These are phyloP conservation scores for Syzygium aqueum DNA, from an alignment of 345 rosid species.

Conservation along the genomic window DNA sequence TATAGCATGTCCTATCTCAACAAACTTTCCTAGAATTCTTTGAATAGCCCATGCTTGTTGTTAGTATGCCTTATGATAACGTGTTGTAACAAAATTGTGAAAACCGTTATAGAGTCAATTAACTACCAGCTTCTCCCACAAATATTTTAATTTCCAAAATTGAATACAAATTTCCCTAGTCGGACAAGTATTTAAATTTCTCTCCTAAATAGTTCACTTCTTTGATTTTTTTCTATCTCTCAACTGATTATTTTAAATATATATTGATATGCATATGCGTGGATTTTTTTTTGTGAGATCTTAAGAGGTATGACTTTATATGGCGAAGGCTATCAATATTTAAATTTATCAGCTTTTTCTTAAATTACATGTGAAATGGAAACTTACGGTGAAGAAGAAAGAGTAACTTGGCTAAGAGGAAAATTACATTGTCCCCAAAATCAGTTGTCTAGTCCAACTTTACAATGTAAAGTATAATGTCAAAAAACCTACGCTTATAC, in stretches of 20 bases:
- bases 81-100: neutral
- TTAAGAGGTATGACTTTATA: accelerated
- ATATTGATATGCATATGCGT: neutral
- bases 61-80: neutral
- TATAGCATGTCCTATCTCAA: neutral
- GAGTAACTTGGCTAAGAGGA: neutral
- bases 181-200: too few species aligned
- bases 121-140: neutral
- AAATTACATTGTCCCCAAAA: neutral
- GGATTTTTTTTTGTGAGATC: neutral
- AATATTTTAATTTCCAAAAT: too few species aligned
- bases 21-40: neutral
- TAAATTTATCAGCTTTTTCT: neutral
- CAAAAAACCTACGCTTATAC: neutral
- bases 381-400: neutral
- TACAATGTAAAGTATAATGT: neutral
- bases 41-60: neutral
- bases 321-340: neutral
- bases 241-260: neutral
- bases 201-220: neutral
- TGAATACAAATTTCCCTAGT: too few species aligned
- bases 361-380: neutral
- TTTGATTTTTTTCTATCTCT: neutral
- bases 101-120: neutral
- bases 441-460: neutral